Evolutionary conservation across 1,139 yeast genomes (phyloP).

Genomic region (Yamadazyma mexicana): DNA sequence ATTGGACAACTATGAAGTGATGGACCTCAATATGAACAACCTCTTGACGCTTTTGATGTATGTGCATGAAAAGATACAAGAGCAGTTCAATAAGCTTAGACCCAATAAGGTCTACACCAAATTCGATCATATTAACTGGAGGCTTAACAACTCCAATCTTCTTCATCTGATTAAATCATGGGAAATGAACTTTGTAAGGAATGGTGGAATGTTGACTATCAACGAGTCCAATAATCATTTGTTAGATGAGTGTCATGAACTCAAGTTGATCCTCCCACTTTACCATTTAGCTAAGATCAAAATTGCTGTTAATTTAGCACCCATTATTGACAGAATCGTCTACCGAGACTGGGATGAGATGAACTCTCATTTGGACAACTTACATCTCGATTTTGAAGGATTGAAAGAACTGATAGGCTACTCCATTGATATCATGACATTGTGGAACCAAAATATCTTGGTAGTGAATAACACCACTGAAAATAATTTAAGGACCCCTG

Average conservation of each 20-base stretch:
- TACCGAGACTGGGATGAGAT: constrained; percentile 63
- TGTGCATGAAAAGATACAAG: constrained; percentile 67
- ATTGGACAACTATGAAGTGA: constrained; percentile 44
- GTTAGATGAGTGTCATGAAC: constrained; percentile 52
- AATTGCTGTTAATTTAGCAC: constrained; percentile 57
- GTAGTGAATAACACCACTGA: constrained; percentile 61
- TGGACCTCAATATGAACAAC: constrained; percentile 54
- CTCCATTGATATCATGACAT: constrained; percentile 57
- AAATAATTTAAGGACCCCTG: constrained; percentile 70
- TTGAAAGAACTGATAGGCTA: constrained; percentile 57
- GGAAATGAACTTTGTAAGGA: constrained; percentile 61
- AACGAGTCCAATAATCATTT: constrained; percentile 51
- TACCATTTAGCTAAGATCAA: constrained; percentile 64
- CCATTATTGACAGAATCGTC: constrained; percentile 58
- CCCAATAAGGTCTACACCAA: constrained; percentile 16
- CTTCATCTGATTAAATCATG: constrained; percentile 58
- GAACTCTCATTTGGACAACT: constrained; percentile 49
- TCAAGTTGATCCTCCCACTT: constrained; percentile 65
- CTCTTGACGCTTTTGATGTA: constrained; percentile 67
- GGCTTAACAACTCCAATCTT: constrained; percentile 57
- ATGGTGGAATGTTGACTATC: constrained; percentile 60
- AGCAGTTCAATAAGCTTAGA: constrained; percentile 29
- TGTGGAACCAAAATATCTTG: constrained; percentile 70
- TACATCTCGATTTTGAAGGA: constrained; percentile 53
- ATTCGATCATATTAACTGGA: constrained; percentile 49